A percentile compares a stretch with the other conserved stretches of the same genome.
Conservation (phyloP, 148 eudicot genomes). For the Silene conica region DNA sequence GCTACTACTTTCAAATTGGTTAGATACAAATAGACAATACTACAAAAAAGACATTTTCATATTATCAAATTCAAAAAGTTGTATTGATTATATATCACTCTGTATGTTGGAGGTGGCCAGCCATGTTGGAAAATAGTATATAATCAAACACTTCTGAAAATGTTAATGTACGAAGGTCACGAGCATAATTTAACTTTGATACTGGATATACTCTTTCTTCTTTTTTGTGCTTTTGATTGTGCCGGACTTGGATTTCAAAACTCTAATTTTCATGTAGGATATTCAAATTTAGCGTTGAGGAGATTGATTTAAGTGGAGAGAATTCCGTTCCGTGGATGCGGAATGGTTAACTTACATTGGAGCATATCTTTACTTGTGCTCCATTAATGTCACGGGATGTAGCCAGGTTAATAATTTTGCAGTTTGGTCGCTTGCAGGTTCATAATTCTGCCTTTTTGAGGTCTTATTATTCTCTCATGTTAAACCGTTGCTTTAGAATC, state of each 20-base stretch:
- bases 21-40: too few relatives aligned
- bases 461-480: background rate
- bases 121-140: too few relatives aligned
- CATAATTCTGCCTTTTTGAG: background rate
- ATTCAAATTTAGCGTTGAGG: conserved; percentile 65
- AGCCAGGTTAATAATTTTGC: conserved; percentile 58
- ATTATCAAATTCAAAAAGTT: too few relatives aligned
- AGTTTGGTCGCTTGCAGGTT: conserved; percentile 78
- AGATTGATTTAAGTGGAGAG: conserved; percentile 69
- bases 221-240: background rate
- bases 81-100: too few relatives aligned
- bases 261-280: conserved; percentile 32
- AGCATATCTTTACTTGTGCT: conserved; percentile 53
- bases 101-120: too few relatives aligned
- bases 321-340: conserved; percentile 69
- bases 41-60: too few relatives aligned
- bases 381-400: conserved; percentile 68
- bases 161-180: too few relatives aligned
- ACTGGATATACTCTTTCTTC: background rate
- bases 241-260: conserved; percentile 1
- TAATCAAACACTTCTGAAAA: too few relatives aligned
- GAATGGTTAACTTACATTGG: conserved; percentile 96
- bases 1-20: too few relatives aligned
- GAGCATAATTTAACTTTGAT: too few relatives aligned
- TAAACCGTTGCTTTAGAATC: background rate